Evolutionary conservation across 176 grass and related monocot genomes (phyloP).

Genomic region (Triticum urartu): DNA sequence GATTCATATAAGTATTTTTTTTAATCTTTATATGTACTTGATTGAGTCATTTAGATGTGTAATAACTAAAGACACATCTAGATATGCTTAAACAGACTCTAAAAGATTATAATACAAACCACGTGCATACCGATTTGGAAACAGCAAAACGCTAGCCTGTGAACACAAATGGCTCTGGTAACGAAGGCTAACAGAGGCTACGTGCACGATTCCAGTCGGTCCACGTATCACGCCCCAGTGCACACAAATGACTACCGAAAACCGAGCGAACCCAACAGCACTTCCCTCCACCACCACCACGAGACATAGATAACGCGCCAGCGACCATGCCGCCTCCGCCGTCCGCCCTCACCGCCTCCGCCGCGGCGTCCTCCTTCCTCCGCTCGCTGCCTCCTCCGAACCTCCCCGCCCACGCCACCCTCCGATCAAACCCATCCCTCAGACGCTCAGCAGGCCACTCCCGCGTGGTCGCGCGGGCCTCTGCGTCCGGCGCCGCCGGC

Average conservation of each 20-base stretch:
- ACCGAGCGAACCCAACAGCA: background rate
- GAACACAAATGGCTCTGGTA: no score
- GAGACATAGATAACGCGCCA: conserved; percentile 24
- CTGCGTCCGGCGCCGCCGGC: conserved; percentile 19
- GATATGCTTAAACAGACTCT: no score
- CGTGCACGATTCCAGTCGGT: background rate
- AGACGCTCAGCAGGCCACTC: background rate
- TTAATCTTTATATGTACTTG: no score
- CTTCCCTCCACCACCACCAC: conserved; percentile 24
- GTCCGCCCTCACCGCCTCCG: conserved; percentile 16
- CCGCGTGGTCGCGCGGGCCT: conserved; percentile 22
- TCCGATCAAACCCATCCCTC: background rate
- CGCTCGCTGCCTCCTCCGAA: background rate
- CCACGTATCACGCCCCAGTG: background rate
- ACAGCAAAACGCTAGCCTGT: no score
- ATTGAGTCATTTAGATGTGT: no score
- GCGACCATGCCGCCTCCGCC: conserved; percentile 17
- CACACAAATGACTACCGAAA: conserved; percentile 12
- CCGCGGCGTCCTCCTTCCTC: conserved; percentile 11
- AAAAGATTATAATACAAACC: no score
- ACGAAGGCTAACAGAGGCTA: background rate
- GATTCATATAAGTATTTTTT: no score
- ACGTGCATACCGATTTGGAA: no score
- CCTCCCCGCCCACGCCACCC: conserved; percentile 1
- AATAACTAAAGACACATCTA: no score